Evolutionary conservation across 192 early-diverging fungal genomes (phyloP).

Genomic region (Backusella luteola): DNA sequence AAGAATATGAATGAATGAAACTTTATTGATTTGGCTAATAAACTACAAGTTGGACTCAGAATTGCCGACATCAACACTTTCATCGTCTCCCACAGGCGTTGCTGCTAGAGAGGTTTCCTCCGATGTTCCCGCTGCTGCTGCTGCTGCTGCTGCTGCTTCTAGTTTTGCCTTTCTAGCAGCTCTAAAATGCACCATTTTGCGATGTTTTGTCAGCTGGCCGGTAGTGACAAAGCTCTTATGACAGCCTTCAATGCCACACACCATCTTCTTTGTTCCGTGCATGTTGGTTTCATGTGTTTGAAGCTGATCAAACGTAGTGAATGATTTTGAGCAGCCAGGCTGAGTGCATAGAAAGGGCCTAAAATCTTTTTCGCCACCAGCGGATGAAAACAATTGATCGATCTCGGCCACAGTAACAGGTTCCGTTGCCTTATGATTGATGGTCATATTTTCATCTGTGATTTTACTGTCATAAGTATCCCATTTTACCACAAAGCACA

Average conservation of each 20-base stretch:
- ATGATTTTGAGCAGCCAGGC: constrained; percentile 36
- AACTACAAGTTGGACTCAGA: constrained; percentile 2
- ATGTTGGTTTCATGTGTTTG: constrained; percentile 39
- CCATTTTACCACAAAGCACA: too few relatives aligned
- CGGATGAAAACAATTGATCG: constrained; percentile 30
- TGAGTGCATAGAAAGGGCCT: constrained; percentile 38
- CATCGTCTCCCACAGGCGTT: neutral
- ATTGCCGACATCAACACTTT: constrained; percentile 15
- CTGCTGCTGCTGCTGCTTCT: constrained; percentile 21
- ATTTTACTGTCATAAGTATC: neutral
- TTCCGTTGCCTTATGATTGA: constrained; percentile 29
- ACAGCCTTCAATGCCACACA: constrained; percentile 39
- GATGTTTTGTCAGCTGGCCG: constrained; percentile 40
- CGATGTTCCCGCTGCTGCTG: constrained; percentile 10
- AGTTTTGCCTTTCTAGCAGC: constrained; percentile 29
- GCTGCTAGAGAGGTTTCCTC: neutral
- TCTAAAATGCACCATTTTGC: constrained; percentile 42
- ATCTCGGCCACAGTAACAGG: constrained; percentile 30
- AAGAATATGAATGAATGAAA: neutral
- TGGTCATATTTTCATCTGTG: constrained; percentile 22
- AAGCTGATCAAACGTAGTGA: constrained; percentile 34
- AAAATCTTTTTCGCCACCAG: constrained; percentile 28
- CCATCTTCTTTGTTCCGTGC: constrained; percentile 39
- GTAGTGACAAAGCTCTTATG: constrained; percentile 38
- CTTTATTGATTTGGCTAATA: neutral